Evolutionary conservation across 148 eudicot species (phyloP).

Genomic region (Silene uniflora): DNA sequence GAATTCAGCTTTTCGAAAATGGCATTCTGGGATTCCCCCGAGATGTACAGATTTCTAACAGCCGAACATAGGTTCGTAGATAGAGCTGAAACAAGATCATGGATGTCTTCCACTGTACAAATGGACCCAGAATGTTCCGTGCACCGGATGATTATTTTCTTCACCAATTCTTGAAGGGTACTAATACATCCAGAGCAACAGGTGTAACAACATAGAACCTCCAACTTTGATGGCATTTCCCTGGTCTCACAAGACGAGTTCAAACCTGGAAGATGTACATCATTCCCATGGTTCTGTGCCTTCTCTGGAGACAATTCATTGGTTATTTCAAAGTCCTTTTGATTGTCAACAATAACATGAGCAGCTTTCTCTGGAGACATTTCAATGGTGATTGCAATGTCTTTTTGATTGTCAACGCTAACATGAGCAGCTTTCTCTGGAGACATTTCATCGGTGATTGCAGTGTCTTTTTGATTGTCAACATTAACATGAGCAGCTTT

Average conservation of each 20-base stretch:
- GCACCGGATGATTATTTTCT: slow-evolving; percentile 36
- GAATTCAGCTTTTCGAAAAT: slow-evolving; percentile 14
- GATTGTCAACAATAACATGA: slow-evolving; percentile 14
- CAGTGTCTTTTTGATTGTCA: background rate
- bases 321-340: slow-evolving; percentile 5
- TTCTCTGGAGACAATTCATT: slow-evolving; percentile 11
- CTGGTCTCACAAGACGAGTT: slow-evolving; percentile 15
- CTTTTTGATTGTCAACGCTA: background rate
- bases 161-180: slow-evolving; percentile 42
- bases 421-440: slow-evolving; percentile 15
- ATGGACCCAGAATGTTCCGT: slow-evolving; percentile 36
- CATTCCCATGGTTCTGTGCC: slow-evolving; percentile 16
- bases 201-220: slow-evolving; percentile 44
- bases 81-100: slow-evolving; percentile 57
- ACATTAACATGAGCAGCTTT: slow-evolving; percentile 16
- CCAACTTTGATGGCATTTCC: slow-evolving; percentile 26
- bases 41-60: slow-evolving; percentile 37
- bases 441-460: slow-evolving; percentile 4
- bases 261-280: slow-evolving; percentile 13
- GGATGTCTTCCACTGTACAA: slow-evolving; percentile 65
- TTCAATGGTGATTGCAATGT: slow-evolving; percentile 1
- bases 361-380: slow-evolving; percentile 10
- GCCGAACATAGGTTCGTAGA: slow-evolving; percentile 54
- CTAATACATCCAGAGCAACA: slow-evolving; percentile 62
- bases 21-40: slow-evolving; percentile 19